Evolutionary conservation across 1,284 basidiomycete species (phyloP).

Genomic region (Fomitopsis pinicola): DNA sequence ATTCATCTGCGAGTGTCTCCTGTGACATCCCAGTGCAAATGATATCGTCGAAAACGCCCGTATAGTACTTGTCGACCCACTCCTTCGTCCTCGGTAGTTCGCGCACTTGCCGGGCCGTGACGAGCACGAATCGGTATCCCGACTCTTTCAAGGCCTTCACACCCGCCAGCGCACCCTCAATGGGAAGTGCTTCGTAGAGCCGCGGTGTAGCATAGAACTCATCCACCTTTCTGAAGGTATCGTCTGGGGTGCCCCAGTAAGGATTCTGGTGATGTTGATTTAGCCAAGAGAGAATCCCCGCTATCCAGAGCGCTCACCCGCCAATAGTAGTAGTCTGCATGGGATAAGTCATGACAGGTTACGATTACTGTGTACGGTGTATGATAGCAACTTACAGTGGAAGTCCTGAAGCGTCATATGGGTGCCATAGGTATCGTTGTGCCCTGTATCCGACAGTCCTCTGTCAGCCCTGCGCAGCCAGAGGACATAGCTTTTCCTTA

Average conservation of each 20-base stretch:
- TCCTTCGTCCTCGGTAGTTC: slow-evolving; percentile 57
- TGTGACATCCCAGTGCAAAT: slow-evolving; percentile 77
- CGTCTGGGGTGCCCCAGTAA: slow-evolving; percentile 62
- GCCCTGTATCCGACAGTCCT: slow-evolving; percentile 42
- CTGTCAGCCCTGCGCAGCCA: background rate
- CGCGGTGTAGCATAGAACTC: slow-evolving; percentile 54
- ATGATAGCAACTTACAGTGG: slow-evolving; percentile 38
- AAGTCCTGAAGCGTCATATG: slow-evolving; percentile 50
- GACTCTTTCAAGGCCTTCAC: slow-evolving; percentile 50
- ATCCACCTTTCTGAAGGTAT: slow-evolving; percentile 57
- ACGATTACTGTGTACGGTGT: slow-evolving; percentile 15
- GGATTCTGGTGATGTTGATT: slow-evolving; percentile 21
- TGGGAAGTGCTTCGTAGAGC: slow-evolving; percentile 49
- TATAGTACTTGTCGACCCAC: slow-evolving; percentile 67
- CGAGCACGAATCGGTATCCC: slow-evolving; percentile 68
- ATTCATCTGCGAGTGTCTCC: slow-evolving; percentile 41
- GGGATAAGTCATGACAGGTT: background rate
- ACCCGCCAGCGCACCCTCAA: slow-evolving; percentile 65
- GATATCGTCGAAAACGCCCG: slow-evolving; percentile 64
- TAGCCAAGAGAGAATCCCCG: background rate
- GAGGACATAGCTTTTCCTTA: slow-evolving; percentile 27
- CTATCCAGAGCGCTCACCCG: slow-evolving; percentile 34
- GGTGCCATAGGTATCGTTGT: slow-evolving; percentile 63
- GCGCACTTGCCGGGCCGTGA: slow-evolving; percentile 66
- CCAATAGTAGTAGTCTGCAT: slow-evolving; percentile 62